Base-by-base conservation (phyloP, 1,284 basidiomycete genomes). In the Sanguinoderma infundibulare region DNA sequence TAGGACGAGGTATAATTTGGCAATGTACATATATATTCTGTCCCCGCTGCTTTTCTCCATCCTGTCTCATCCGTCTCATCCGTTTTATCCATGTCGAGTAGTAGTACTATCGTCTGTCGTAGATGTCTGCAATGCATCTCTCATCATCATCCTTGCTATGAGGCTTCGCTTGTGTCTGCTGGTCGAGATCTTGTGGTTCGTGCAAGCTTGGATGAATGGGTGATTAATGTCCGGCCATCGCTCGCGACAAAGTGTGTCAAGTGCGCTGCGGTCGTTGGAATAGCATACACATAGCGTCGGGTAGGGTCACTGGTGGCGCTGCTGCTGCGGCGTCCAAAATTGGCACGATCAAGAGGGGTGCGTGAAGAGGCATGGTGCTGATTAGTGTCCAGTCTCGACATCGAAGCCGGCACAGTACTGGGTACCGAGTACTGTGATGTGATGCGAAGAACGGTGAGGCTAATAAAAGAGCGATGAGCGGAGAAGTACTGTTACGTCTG, bases 1-100 rank as follows among this genome's bases (percentile, higher is more conserved):
- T 62, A 66, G 59, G 61, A 63, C 59, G 63, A 65, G 60, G 62
- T 63, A 63, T 65, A 67, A 67, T 67, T 50, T 24, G 57, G 55
- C 63, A 63, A 63, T 65, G 62, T 64, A 60, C 47, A 62, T 65
- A 64, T 62, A 64, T 62, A 60, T 63, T 55, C 20, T 26, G 28
- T 47, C 20, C 39, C 32, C 51, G 46, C 59, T 59, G 55, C 59
- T 52, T 44, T 47, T 40, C 46, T 40, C 35, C 22, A 4, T 22
- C 17, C 40, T 30, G n/a, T n/a, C n/a, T n/a, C n/a, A n/a, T n/a
- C n/a, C n/a, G n/a, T n/a, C 52, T 22, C 55, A 15, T 20, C 22
- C 30, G 26, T 39, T 36, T 53, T n/a, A 24, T 28, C 14, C 40
- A 55, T 62, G 60, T 61, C 55, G 46, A 30, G 44, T 49, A 54